These are phyloP conservation scores for Tritrichomonas foetus DNA, from an alignment of 208 protist species.

Conservation along the genomic window DNA sequence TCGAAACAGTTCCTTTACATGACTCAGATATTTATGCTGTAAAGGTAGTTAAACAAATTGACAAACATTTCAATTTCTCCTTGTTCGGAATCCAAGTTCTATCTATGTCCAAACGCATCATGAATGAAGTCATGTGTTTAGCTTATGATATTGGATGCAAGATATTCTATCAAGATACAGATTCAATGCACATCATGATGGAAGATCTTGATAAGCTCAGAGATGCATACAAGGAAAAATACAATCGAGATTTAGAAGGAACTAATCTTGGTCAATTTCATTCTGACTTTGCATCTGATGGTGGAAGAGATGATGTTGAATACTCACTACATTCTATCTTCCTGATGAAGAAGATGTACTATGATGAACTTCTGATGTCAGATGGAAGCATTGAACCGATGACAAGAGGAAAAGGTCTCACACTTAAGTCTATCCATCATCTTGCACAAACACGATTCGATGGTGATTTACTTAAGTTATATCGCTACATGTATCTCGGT, in stretches of 20 bases:
- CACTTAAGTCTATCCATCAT: neutral
- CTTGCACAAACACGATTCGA: no score
- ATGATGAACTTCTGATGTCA: neutral
- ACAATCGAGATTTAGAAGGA: neutral
- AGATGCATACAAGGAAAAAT: neutral
- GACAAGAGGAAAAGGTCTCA: neutral
- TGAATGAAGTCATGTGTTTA: slow-evolving; percentile 22
- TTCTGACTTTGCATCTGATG: neutral
- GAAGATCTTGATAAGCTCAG: neutral
- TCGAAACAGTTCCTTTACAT: neutral
- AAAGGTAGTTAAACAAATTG: neutral
- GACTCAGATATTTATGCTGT: neutral
- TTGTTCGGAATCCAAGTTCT: slow-evolving; percentile 3
- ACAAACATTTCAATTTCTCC: neutral
- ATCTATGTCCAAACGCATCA: neutral
- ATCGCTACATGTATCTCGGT: no score
- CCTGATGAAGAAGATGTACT: slow-evolving; percentile 4
- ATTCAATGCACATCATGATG: neutral
- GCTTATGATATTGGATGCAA: neutral
- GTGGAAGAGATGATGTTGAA: neutral
- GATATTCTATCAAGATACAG: slow-evolving; percentile 16
- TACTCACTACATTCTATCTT: neutral
- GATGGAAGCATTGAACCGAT: neutral
- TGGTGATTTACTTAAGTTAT: no score
- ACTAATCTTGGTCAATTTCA: neutral